These are phyloP conservation scores for Bromus sterilis DNA, from an alignment of 176 grass and related monocot species.

Conservation along the genomic window DNA sequence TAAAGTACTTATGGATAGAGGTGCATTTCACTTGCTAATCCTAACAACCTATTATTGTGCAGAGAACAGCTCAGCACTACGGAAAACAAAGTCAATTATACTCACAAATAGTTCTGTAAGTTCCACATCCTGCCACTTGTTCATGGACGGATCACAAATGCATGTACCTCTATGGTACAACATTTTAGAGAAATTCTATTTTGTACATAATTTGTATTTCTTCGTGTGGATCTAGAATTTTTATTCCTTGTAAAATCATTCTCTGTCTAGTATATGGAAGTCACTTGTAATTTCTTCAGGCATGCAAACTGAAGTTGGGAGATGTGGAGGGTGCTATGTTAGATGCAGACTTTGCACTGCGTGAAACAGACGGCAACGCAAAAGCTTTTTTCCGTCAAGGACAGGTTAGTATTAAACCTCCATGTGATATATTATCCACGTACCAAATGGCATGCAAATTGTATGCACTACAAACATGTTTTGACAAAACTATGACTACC, in stretches of 20 bases:
- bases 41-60: constrained; percentile 32
- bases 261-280: constrained; percentile 9
- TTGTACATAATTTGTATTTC: constrained; percentile 1
- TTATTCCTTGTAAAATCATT: constrained; percentile 1
- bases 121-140: neutral
- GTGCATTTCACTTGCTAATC: constrained; percentile 9
- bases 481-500: neutral
- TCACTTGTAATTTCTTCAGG: constrained; percentile 38
- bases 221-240: neutral
- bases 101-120: constrained; percentile 98
- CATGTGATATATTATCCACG: neutral
- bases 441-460: neutral
- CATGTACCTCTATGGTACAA: neutral
- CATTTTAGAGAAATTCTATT: constrained; percentile 12
- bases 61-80: constrained; percentile 71
- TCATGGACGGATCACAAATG: constrained; percentile 5
- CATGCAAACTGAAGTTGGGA: constrained; percentile 93
- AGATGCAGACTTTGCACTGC: constrained; percentile 96
- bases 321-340: constrained; percentile 78
- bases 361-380: constrained; percentile 79
- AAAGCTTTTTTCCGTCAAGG: constrained; percentile 96
- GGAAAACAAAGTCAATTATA: constrained; percentile 93
- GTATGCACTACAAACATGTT: constrained; percentile 6
- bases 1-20: neutral
- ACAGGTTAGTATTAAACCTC: constrained; percentile 39